Percentiles rank a stretch among this genome's conserved stretches.
These are phyloP conservation scores for Penicillium cinerascens DNA, from an alignment of 495 filamentous ascomycete species.

Conservation along the genomic window DNA sequence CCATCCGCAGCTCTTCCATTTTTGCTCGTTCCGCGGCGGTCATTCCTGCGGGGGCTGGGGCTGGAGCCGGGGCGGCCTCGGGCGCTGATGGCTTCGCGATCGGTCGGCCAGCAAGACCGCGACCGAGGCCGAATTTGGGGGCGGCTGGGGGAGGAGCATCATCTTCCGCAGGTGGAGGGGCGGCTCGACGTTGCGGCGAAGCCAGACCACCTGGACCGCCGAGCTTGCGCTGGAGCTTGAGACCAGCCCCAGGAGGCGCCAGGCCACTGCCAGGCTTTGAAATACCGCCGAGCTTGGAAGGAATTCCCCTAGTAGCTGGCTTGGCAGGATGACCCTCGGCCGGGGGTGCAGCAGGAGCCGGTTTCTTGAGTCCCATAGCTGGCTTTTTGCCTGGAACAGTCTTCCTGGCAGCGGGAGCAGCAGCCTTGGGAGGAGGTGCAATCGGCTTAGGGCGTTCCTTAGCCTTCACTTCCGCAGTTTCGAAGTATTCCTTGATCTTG, in stretches of 20 bases:
- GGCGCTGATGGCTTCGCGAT: slow-evolving; percentile 69
- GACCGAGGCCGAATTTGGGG: slow-evolving; percentile 65
- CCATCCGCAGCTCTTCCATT: slow-evolving; percentile 78
- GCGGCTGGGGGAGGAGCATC: slow-evolving; percentile 52
- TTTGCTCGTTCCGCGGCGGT: slow-evolving; percentile 77
- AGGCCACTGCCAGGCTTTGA: slow-evolving; percentile 61
- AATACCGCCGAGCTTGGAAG: slow-evolving; percentile 59
- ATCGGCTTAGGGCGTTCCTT: slow-evolving; percentile 93
- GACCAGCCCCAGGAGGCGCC: slow-evolving; percentile 53
- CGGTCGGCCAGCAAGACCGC: slow-evolving; percentile 80
- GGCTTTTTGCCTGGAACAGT: slow-evolving; percentile 51
- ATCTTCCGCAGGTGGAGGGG: slow-evolving; percentile 54
- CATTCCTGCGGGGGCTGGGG: slow-evolving; percentile 50
- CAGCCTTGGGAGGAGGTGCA: slow-evolving; percentile 58
- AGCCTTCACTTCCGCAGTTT: slow-evolving; percentile 89
- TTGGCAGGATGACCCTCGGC: slow-evolving; percentile 54
- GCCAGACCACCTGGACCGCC: slow-evolving; percentile 55
- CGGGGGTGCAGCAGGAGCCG: slow-evolving; percentile 58
- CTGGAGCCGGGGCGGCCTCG: slow-evolving; percentile 39
- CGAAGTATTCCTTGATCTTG: slow-evolving; percentile 94
- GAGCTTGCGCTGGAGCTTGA: slow-evolving; percentile 69
- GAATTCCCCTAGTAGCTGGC: slow-evolving; percentile 56
- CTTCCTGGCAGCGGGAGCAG: slow-evolving; percentile 45
- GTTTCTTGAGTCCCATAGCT: slow-evolving; percentile 47
- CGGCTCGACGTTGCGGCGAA: slow-evolving; percentile 61